Base-by-base conservation (phyloP, 441 rosid species). In the Theobroma grandiflorum region DNA sequence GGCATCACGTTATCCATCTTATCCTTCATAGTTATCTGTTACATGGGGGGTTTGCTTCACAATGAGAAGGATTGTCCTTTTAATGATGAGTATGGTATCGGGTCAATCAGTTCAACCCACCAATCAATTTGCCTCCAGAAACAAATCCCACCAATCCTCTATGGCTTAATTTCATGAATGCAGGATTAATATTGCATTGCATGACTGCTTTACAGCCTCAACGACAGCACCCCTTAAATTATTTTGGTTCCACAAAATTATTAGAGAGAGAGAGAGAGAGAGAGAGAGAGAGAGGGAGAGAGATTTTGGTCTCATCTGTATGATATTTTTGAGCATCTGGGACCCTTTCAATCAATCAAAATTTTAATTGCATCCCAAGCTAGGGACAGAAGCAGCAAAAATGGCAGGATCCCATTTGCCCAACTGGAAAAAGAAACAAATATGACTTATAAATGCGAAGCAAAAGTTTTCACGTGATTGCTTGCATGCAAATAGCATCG, bases 191-290 rank as follows among this genome's bases (percentile, higher is more conserved):
- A 45, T 45, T 45, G 10, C 49, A 6, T 45, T 45, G 31, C 66
- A 31, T 62, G 66, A 62, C 7, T 31, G 65, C 38, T 3, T 26
- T n/a, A n/a, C 61, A 57, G 65, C 38, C 65, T 61, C 38, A 11
- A 31, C 35, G 38, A 31, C 35, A 12, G 65, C 18, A 20, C 3
- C 72, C 33, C 35, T 67, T 42, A 8, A 58, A 61, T 69, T 47
- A 69, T 47, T 47, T 47, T 26, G 74, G 57, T 45, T 26, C 20
- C 74, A 26, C 55, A 64, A 57, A 74, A 45, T 42, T 65, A 53
- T 79, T 40, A 43, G n/a, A 10, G 26, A 26, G 20, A 31, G 20
- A 42, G 16, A 2, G 40, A 50, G 22, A 57, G 9, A 4, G 14
- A 57, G 35, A 22, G 16, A 6, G 31, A 58, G 33, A 61, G 33